Evolutionary conservation across 495 filamentous ascomycete species (phyloP), one percentile per base, ranked within the genome.

Genomic region (Neurospora hispaniola): DNA sequence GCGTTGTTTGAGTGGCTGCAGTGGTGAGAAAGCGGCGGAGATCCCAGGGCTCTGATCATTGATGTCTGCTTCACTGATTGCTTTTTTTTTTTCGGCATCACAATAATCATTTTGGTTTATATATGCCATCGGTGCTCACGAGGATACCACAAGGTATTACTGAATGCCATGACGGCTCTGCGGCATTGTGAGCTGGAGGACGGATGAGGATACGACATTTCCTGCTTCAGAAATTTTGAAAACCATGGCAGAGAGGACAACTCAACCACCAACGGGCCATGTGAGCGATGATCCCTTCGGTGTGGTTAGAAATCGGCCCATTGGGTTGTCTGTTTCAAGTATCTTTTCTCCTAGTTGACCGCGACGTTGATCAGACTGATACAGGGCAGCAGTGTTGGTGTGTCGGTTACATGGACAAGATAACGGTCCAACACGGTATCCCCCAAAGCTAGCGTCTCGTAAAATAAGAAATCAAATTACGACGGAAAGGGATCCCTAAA

Each of bases 51-150:
- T 62, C 0, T 35, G 54, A 62, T 31, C 1, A 35, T 3, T 0
- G 6, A 62, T 31, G 1, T 16, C 54, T 35, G 23, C 54, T 31
- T 31, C 2, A 3, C 16, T 8, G 27, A 31, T 35, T 0, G 1
- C 27, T 2, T 0, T 35, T 4, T 2, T 0, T 35, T 4, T 1
- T 16, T 35, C 0, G 14, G 5, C 27, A 62, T 0, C 54, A 35
- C 16, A 0, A 5, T 2, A 5, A 31, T 7, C 3, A 35, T 4
- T 0, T 35, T 12, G 0, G 16, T 27, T 35, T 35, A 62, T 62
- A 35, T 62, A 62, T 23, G n/a, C 54, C 54, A 35, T 11, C 5
- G 9, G 0, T 1, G 20, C 2, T 16, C 27, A 16, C 1, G 5
- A 31, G 0, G 3, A 62, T 23, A 16, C 12, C 23, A 12, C 54